Evolutionary conservation across 768 basidiomycete genomes (phyloP).

Genomic region (Dioszegia hungarica): DNA sequence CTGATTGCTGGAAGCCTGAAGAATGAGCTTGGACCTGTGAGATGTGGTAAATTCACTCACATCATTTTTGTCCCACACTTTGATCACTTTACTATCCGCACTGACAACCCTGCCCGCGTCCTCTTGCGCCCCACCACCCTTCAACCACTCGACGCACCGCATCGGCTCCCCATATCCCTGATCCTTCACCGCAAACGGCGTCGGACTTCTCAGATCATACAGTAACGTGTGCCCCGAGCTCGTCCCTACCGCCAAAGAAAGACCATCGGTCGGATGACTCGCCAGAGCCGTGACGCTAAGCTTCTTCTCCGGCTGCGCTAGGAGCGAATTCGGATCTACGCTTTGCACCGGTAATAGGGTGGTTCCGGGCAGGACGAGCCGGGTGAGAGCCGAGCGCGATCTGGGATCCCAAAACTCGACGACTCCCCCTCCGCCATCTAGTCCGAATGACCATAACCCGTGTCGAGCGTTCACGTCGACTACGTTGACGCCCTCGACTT

Average conservation of each 20-base stretch:
- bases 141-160: slow-evolving; percentile 79
- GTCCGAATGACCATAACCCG: slow-evolving; percentile 79
- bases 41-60: slow-evolving; percentile 38
- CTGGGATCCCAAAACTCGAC: slow-evolving; percentile 97
- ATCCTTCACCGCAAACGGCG: slow-evolving; percentile 83
- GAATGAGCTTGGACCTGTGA: neutral
- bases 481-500: slow-evolving; percentile 77
- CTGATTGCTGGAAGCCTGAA: slow-evolving; percentile 78
- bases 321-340: slow-evolving; percentile 11
- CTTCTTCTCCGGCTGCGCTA: slow-evolving; percentile 25
- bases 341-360: slow-evolving; percentile 35
- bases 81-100: slow-evolving; percentile 94
- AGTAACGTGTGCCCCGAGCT: slow-evolving; percentile 90
- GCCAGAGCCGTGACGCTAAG: slow-evolving; percentile 78
- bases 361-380: slow-evolving; percentile 31
- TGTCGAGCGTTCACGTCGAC: slow-evolving; percentile 92
- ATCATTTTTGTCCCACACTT: slow-evolving; percentile 85
- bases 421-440: slow-evolving; percentile 67
- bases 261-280: slow-evolving; percentile 71
- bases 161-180: slow-evolving; percentile 94
- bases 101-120: slow-evolving; percentile 84
- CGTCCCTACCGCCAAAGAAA: slow-evolving; percentile 90
- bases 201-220: slow-evolving; percentile 83
- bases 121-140: slow-evolving; percentile 66
- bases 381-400: slow-evolving; percentile 60